Conservation (phyloP, 164 flowering plant genomes). For the Vitis cinerea region DNA sequence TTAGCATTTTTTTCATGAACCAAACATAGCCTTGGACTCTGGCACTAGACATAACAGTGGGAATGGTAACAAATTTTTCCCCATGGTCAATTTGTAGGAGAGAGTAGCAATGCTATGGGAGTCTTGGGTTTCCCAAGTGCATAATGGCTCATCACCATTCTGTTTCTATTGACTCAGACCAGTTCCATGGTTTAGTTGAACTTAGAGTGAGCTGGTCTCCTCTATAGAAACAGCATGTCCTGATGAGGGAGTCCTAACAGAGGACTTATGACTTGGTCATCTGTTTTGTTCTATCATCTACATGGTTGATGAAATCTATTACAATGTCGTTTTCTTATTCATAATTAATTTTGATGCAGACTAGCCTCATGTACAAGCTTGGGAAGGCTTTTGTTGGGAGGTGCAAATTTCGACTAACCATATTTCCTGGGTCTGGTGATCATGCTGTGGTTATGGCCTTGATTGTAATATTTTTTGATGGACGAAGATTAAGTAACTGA, state of each 20-base stretch:
- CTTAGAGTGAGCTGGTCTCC: not conserved
- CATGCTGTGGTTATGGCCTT: slow-evolving; percentile 38
- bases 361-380: slow-evolving; percentile 77
- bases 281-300: not conserved
- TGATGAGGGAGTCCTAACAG: not conserved
- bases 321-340: not conserved
- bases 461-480: slow-evolving; percentile 18
- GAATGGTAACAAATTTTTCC: too few relatives aligned
- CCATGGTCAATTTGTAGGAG: not conserved
- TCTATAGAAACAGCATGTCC: not conserved
- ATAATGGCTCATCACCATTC: not conserved
- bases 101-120: not conserved
- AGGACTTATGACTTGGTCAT: not conserved
- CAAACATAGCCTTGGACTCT: too few relatives aligned
- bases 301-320: not conserved
- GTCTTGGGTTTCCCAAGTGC: not conserved
- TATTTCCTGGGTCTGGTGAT: slow-evolving; percentile 61
- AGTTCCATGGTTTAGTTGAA: not conserved
- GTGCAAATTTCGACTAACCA: slow-evolving; percentile 61
- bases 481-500: not conserved
- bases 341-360: slow-evolving; percentile 41
- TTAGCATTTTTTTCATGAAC: too few relatives aligned
- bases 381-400: slow-evolving; percentile 54
- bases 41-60: too few relatives aligned
- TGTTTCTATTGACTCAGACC: not conserved